These are phyloP conservation scores for Cocos nucifera DNA, from an alignment of 176 grass and related monocot species.

Conservation along the genomic window DNA sequence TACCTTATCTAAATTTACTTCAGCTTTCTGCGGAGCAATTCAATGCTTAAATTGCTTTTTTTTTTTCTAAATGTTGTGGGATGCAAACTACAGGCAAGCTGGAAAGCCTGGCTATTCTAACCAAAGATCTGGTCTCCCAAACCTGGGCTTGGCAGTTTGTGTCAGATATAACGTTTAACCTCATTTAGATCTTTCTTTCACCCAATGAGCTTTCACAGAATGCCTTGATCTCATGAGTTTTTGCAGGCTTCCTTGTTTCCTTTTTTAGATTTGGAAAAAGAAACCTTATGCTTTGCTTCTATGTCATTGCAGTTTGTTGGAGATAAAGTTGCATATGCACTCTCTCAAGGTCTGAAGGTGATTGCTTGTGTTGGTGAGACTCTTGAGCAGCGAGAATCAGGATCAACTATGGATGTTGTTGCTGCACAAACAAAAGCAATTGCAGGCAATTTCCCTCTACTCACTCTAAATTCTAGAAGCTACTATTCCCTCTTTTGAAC, in stretches of 20 bases:
- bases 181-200: too few species aligned
- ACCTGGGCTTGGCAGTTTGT: too few species aligned
- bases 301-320: constrained; percentile 53
- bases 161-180: too few species aligned
- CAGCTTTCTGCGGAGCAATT: too few species aligned
- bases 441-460: constrained; percentile 29
- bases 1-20: too few species aligned
- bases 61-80: too few species aligned
- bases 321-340: constrained; percentile 80
- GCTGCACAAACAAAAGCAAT: constrained; percentile 75
- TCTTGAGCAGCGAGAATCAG: constrained; percentile 71
- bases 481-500: too few species aligned
- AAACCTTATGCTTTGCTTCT: background rate
- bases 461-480: too few species aligned
- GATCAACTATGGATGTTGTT: constrained; percentile 61
- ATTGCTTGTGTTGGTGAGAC: constrained; percentile 95
- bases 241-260: background rate
- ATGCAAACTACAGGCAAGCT: too few species aligned
- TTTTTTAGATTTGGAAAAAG: background rate
- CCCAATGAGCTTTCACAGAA: background rate
- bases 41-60: too few species aligned
- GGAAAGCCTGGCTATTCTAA: too few species aligned
- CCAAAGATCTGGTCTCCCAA: too few species aligned
- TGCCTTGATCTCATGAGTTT: background rate
- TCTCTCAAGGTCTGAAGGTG: constrained; percentile 71